These are phyloP conservation scores for Grammothele lineata DNA, from an alignment of 768 basidiomycete genomes.

Conservation along the genomic window DNA sequence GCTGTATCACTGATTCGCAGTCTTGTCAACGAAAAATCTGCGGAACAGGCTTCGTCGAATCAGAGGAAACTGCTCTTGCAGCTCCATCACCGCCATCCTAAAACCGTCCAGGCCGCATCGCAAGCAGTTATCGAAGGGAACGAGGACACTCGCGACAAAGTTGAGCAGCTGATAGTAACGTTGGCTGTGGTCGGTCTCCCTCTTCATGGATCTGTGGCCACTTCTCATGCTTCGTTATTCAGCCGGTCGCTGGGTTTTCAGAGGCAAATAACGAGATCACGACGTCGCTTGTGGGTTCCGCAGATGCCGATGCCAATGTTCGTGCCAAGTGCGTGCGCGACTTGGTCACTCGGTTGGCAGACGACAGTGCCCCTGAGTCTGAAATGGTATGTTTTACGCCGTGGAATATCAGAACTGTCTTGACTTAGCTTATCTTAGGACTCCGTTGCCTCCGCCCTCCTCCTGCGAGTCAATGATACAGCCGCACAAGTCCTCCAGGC, in stretches of 20 bases:
- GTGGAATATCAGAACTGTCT: background rate
- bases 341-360: constrained; percentile 40
- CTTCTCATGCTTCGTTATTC: too few relatives aligned
- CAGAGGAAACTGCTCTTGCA: constrained; percentile 40
- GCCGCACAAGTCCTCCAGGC: constrained; percentile 56
- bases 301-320: constrained; percentile 55
- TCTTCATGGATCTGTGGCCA: too few relatives aligned
- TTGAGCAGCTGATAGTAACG: constrained; percentile 55
- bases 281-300: constrained; percentile 45
- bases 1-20: constrained; percentile 10
- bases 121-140: constrained; percentile 32
- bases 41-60: background rate
- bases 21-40: constrained; percentile 7
- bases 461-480: constrained; percentile 67
- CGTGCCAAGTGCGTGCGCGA: constrained; percentile 58
- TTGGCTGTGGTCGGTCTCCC: constrained; percentile 47
- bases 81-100: constrained; percentile 64
- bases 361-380: constrained; percentile 24
- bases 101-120: constrained; percentile 40
- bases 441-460: constrained; percentile 57
- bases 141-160: constrained; percentile 30
- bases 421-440: constrained; percentile 34
- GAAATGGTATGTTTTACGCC: constrained; percentile 42
- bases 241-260: too few relatives aligned
- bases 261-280: constrained; percentile 19